These are phyloP conservation scores for Hyphodiscus sp. DNA, from an alignment of 2,329 filamentous ascomycete genomes.

Conservation along the genomic window DNA sequence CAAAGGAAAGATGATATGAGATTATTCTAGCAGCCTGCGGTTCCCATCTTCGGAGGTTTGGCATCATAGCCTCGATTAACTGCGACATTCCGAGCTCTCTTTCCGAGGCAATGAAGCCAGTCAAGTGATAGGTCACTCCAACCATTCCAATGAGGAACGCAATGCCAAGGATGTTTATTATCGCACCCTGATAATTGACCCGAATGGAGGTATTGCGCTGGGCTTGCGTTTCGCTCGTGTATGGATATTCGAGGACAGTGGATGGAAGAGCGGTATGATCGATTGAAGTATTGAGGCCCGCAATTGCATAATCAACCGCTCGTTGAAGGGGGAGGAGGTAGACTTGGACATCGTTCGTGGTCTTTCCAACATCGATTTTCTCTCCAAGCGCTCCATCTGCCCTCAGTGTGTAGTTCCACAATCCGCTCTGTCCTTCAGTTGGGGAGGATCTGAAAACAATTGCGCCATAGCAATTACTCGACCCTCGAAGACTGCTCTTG, in stretches of 20 bases:
- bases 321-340: slow-evolving; percentile 76
- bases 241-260: slow-evolving; percentile 63
- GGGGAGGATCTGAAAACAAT: slow-evolving; percentile 72
- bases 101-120: slow-evolving; percentile 79
- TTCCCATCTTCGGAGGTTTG: slow-evolving; percentile 66
- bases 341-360: slow-evolving; percentile 67
- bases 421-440: slow-evolving; percentile 53
- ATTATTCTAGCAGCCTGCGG: slow-evolving; percentile 71
- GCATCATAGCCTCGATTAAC: slow-evolving; percentile 87
- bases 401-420: slow-evolving; percentile 84
- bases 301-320: slow-evolving; percentile 70
- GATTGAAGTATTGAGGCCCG: slow-evolving; percentile 41
- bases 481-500: slow-evolving; percentile 56
- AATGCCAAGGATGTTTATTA: slow-evolving; percentile 72
- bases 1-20: slow-evolving; percentile 74
- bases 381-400: slow-evolving; percentile 65
- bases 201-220: slow-evolving; percentile 62
- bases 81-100: slow-evolving; percentile 83
- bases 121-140: slow-evolving; percentile 79
- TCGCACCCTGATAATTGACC: slow-evolving; percentile 60
- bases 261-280: slow-evolving; percentile 35
- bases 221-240: slow-evolving; percentile 62
- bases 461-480: slow-evolving; percentile 66
- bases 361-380: slow-evolving; percentile 56
- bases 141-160: slow-evolving; percentile 75